Conservation (phyloP, 257 asterid genomes). For the Salvia rosmarinus region DNA sequence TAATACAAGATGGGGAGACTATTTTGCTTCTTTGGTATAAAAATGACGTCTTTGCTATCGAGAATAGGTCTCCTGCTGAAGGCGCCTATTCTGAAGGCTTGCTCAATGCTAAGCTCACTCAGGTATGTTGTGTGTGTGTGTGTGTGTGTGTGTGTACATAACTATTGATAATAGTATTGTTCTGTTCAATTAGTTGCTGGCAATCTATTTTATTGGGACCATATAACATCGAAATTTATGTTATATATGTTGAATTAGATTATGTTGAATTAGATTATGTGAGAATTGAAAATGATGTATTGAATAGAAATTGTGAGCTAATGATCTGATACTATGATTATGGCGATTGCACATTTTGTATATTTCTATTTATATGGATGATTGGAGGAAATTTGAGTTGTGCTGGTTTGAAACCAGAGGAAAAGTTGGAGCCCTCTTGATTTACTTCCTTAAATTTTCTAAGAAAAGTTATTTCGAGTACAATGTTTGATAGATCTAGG, state of each 20-base stretch:
- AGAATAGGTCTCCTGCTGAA: conserved; percentile 94
- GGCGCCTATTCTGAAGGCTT: conserved; percentile 93
- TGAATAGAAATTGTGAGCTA: neutral
- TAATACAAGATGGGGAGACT: conserved; percentile 70
- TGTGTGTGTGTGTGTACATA: too few relatives aligned
- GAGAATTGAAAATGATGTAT: neutral
- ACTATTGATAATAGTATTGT: too few relatives aligned
- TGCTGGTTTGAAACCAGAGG: neutral
- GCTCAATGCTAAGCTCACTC: conserved; percentile 89
- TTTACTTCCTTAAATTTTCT: neutral
- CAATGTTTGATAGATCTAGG: neutral
- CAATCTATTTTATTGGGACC: neutral
- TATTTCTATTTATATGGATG: neutral
- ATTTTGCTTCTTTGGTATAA: conserved; percentile 86
- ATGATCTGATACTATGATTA: neutral
- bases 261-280: neutral
- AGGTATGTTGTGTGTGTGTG: conserved; percentile 44
- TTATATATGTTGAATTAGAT: neutral
- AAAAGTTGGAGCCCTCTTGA: neutral
- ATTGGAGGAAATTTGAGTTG: conserved; percentile 7
- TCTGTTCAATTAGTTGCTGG: neutral
- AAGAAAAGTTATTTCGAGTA: neutral
- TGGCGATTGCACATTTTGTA: neutral
- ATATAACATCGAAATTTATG: too few relatives aligned
- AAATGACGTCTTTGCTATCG: conserved; percentile 70